Conservation (phyloP, 2,329 filamentous ascomycete species). For the Claviceps fusiformis region DNA sequence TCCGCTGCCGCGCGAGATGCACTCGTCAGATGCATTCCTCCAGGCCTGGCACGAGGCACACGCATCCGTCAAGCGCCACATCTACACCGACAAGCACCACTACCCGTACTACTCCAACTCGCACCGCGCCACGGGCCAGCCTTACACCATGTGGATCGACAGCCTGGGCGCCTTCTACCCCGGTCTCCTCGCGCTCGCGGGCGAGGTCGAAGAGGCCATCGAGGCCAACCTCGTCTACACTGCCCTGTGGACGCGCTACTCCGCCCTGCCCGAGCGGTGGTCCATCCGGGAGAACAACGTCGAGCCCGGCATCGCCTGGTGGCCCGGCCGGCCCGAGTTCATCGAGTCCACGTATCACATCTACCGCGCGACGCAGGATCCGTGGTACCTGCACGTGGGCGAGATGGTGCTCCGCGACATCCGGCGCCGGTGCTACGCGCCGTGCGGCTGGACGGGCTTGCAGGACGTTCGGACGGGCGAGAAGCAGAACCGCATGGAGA, state of each 20-base stretch:
- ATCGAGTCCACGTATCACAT: constrained; percentile 94
- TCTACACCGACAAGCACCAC: constrained; percentile 65
- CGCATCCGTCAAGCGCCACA: constrained; percentile 73
- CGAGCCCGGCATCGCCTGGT: constrained; percentile 82
- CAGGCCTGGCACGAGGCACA: constrained; percentile 76
- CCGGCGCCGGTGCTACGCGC: constrained; percentile 73
- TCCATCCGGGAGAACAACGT: constrained; percentile 72
- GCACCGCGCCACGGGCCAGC: constrained; percentile 75
- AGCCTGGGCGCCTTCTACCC: constrained; percentile 93
- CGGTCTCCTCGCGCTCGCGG: constrained; percentile 71
- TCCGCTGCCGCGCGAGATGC: constrained; percentile 48
- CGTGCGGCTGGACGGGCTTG: constrained; percentile 86
- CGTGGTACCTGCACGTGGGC: constrained; percentile 90
- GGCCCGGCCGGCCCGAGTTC: constrained; percentile 90
- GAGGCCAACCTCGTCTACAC: constrained; percentile 83
- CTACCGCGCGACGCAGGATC: constrained; percentile 85
- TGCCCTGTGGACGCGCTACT: constrained; percentile 87
- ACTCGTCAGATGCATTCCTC: constrained; percentile 67
- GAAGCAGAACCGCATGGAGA: constrained; percentile 91
- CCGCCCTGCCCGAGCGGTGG: constrained; percentile 90
- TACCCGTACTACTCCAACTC: constrained; percentile 90
- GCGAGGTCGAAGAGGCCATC: constrained; percentile 81
- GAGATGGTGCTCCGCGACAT: constrained; percentile 93
- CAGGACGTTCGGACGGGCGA: constrained; percentile 73
- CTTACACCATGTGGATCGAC: constrained; percentile 88